Conservation (phyloP, 1,139 yeast species). For the Yamadazyma friedrichii region DNA sequence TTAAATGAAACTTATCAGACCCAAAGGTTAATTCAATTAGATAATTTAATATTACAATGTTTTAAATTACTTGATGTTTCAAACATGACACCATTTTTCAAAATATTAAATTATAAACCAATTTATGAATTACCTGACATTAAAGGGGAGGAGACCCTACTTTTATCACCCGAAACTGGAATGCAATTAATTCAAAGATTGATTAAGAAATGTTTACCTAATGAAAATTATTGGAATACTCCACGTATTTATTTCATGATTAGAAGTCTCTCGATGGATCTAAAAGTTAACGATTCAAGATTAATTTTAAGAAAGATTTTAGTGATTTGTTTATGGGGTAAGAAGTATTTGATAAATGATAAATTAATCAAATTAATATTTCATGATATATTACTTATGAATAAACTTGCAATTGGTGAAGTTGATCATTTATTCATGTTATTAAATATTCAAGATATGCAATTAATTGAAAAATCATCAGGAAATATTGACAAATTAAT, state of each 20-base stretch:
- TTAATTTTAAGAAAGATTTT: slow-evolving; percentile 10
- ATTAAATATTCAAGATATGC: too few species aligned
- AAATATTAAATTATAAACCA: not conserved
- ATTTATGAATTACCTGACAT: not conserved
- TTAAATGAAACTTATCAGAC: slow-evolving; percentile 16
- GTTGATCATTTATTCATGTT: too few species aligned
- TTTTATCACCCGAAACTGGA: slow-evolving; percentile 28
- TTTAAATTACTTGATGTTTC: slow-evolving; percentile 43
- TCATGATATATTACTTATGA: not conserved
- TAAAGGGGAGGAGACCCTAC: slow-evolving; percentile 8
- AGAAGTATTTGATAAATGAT: slow-evolving; percentile 14
- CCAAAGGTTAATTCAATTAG: slow-evolving; percentile 19
- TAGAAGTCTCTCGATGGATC: not conserved
- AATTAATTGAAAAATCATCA: too few species aligned
- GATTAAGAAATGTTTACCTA: slow-evolving; percentile 17
- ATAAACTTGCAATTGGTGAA: too few species aligned
- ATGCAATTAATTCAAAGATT: slow-evolving; percentile 20
- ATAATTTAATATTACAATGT: slow-evolving; percentile 22
- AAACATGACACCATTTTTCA: slow-evolving; percentile 9
- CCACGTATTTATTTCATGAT: slow-evolving; percentile 1
- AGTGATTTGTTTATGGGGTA: slow-evolving; percentile 21
- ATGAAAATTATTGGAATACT: slow-evolving; percentile 35
- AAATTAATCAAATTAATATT: slow-evolving; percentile 6
- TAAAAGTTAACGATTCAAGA: too few species aligned
- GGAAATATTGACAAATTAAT: too few species aligned